Evolutionary conservation across 306 rosid genomes (phyloP), one percentile per base, ranked within the genome.

Genomic region (Quercus rubra): DNA sequence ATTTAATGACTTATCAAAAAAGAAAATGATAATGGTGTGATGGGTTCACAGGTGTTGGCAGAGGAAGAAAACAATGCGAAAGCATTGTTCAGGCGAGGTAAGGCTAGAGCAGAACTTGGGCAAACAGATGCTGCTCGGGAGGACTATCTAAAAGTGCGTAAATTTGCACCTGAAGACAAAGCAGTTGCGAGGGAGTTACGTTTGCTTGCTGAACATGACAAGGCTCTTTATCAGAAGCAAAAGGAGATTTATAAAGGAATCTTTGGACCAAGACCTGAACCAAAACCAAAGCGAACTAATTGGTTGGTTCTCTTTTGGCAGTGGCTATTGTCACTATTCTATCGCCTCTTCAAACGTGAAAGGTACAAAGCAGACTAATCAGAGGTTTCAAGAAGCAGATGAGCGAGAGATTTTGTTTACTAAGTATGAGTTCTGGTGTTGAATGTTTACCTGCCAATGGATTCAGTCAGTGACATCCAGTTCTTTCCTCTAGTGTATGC

Each of bases 171-270:
- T 1, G 85, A 89, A 57, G 97, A 95, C 84, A 91, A 92, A 87
- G 93, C 94, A 25, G 93, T 95, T 70, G 81, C 88, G 10, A 92
- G 79, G 86, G 99, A 92, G 88, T 78, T 95, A 70, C 88, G 84
- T 54, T 73, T 87, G 72, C 92, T 93, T 77, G 92, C 91, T 58
- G 93, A 91, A 69, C 95, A 91, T 55, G 96, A 92, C 86, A 91
- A 89, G 87, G 94, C 90, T 79, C 64, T 92, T 79, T 90, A 95
- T 79, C 93, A 91, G 86, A 95, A 92, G 93, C 99, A 92, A 75
- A 95, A 89, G 81, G 98, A 92, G 89, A 86, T 95, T 71, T 92
- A 95, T 71, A 95, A 90, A 85, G 99, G 99, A 51, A 89, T 95
- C 63, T 92, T 95, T 76, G 97, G 97, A 77, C 93, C 97, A 62